Conservation (phyloP, 192 early-diverging fungal genomes). For the Backusella parvicylindrica region DNA sequence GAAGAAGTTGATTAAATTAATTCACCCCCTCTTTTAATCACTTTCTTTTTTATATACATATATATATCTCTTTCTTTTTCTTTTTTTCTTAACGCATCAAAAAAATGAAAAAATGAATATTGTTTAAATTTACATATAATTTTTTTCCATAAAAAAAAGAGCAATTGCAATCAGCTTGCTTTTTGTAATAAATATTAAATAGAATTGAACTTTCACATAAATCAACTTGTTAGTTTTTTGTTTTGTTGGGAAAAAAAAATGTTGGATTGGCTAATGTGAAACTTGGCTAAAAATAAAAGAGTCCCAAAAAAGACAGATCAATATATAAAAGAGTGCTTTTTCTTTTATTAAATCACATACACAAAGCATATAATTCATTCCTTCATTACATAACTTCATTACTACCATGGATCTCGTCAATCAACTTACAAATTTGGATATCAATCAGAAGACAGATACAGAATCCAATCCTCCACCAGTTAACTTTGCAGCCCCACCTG, state of each 20-base stretch:
- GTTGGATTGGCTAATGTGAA: neutral
- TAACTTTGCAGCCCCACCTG: neutral
- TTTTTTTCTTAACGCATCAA: neutral
- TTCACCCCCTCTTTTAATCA: neutral
- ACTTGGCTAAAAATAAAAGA: neutral
- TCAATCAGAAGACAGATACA: neutral
- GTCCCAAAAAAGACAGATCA: neutral
- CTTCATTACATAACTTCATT: neutral
- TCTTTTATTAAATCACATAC: neutral
- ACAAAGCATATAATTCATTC: neutral
- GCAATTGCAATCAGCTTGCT: neutral
- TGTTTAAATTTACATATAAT: slow-evolving; percentile 5
- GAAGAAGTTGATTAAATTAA: slow-evolving; percentile 65
- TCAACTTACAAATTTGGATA: neutral
- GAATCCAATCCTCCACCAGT: neutral
- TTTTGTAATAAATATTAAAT: slow-evolving; percentile 8
- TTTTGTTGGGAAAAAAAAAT: neutral
- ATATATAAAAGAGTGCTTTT: neutral
- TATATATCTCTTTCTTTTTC: neutral
- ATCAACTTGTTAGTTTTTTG: neutral
- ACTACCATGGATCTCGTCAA: neutral
- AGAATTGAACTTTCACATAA: neutral
- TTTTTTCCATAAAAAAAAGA: slow-evolving; percentile 1
- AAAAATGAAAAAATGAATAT: slow-evolving; percentile 6
- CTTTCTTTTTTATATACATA: neutral